Percentiles rank a stretch among this genome's conserved stretches.
phyloP scores from a whole-genome alignment of 768 basidiomycete genomes.

The Lactarius trivialis region DNA sequence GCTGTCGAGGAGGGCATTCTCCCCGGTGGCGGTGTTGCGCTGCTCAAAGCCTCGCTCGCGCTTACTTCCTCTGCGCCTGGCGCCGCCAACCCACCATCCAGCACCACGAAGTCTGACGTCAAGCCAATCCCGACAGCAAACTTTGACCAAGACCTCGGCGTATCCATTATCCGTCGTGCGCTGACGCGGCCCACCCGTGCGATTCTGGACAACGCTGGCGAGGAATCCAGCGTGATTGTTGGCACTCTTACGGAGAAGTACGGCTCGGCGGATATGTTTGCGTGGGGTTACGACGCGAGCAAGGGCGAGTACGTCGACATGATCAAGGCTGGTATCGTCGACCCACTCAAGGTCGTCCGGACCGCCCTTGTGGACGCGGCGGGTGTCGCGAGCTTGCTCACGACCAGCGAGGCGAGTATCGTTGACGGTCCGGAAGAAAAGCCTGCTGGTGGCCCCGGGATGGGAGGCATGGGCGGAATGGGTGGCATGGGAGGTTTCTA shows the following conservation, averaged over 20 bases:
- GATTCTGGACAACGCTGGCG: constrained; percentile 90
- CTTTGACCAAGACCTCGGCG: constrained; percentile 97
- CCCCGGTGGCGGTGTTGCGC: constrained; percentile 91
- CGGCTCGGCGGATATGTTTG: constrained; percentile 68
- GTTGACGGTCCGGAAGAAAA: constrained; percentile 87
- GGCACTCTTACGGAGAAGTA: constrained; percentile 74
- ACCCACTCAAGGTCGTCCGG: constrained; percentile 92
- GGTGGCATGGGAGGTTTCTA: constrained; percentile 52
- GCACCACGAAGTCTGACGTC: constrained; percentile 42
- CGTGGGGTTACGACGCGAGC: constrained; percentile 84
- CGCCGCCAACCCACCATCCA: constrained; percentile 11
- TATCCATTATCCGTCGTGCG: constrained; percentile 85
- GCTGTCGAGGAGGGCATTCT: constrained; percentile 98
- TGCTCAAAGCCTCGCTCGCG: constrained; percentile 76
- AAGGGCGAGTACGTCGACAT: constrained; percentile 93
- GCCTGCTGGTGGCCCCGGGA: constrained; percentile 39
- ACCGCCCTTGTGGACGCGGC: constrained; percentile 88
- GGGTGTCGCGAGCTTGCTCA: constrained; percentile 90
- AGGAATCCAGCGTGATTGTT: constrained; percentile 89
- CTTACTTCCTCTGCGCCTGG: constrained; percentile 44
- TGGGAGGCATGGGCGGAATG: constrained; percentile 58
- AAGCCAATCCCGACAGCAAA: constrained; percentile 73
- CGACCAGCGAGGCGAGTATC: constrained; percentile 88
- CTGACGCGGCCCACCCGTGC: constrained; percentile 77
- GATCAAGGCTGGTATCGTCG: constrained; percentile 90